phyloP scores from a whole-genome alignment of 495 filamentous ascomycete species.

The Trichoderma gamsii region DNA sequence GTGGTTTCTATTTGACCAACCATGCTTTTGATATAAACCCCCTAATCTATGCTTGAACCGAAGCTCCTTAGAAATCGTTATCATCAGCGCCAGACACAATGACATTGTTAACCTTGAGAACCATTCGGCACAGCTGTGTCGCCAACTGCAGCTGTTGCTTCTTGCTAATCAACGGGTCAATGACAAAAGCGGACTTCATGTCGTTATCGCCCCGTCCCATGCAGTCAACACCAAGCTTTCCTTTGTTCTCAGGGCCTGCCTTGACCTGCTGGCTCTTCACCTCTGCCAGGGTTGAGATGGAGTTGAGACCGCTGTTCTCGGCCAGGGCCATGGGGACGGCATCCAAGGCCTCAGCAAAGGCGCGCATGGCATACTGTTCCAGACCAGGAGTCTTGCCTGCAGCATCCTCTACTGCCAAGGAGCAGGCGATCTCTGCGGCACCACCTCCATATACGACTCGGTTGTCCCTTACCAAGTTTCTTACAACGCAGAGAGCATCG shows the following conservation, averaged over 20 bases:
- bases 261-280: constrained; percentile 96
- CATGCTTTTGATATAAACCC: neutral
- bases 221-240: constrained; percentile 88
- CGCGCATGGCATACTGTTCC: constrained; percentile 98
- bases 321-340: constrained; percentile 92
- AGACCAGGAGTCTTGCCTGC: constrained; percentile 91
- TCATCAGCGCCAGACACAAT: constrained; percentile 91
- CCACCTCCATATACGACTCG: constrained; percentile 98
- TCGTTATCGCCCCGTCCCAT: constrained; percentile 92
- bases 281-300: constrained; percentile 88
- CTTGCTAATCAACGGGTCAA: constrained; percentile 96
- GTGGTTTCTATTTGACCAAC: constrained; percentile 8
- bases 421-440: constrained; percentile 96
- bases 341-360: constrained; percentile 92
- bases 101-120: constrained; percentile 95
- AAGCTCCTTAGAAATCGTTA: constrained; percentile 69
- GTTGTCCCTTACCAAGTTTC: constrained; percentile 93
- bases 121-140: constrained; percentile 97
- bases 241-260: constrained; percentile 61
- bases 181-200: constrained; percentile 95
- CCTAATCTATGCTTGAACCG: neutral
- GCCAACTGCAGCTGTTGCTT: constrained; percentile 91
- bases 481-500: constrained; percentile 95
- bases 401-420: constrained; percentile 89
- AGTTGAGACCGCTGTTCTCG: constrained; percentile 93